Evolutionary conservation across 768 basidiomycete species (phyloP), one percentile per base, ranked within the genome.

Genomic region (Boletus rubroflammeus): DNA sequence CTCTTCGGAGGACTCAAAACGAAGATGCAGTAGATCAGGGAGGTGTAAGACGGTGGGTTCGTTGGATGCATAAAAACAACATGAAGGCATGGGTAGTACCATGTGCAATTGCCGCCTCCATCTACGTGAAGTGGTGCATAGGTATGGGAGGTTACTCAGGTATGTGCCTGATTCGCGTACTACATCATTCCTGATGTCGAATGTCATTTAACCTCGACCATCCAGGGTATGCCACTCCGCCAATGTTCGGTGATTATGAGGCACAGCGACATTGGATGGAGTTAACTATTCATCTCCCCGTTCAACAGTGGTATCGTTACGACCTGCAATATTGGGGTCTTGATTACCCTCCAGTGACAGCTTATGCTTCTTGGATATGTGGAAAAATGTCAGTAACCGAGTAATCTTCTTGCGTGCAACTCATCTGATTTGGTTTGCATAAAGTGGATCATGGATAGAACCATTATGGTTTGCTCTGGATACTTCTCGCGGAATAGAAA

Each of bases 261-360:
- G 93, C 93, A 0, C 93, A 95, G 64, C 76, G 93, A 50, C 93
- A 95, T 71, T 96, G 93, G 93, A 91, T 96, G 90, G 93, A 95
- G 62, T 67, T 96, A 36, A 92, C 90, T 3, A 70, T 85, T 25
- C 88, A 94, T 65, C 74, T 93, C 0, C 90, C 93, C 0, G 62
- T 82, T 19, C 73, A 72, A 14, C 72, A 86, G 57, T 98, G 95
- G 95, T 98, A 98, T 70, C 84, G 73, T 1, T 90, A 93, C 68
- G 90, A 96, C 64, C 76, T 90, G 29, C 81, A 82, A 34, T 96
- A 96, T 64, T 98, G 95, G 95, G 92, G 92, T 0, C 77, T 98
- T 47, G 95, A 98, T 71, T 98, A 98, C 73, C 94, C 94, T 4
- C 94, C 94, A 3, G 64, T 97, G 57, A 97, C 94, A 3, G 95